These are phyloP conservation scores for Esteya vermicola DNA, from an alignment of 2,329 filamentous ascomycete genomes.

Conservation along the genomic window DNA sequence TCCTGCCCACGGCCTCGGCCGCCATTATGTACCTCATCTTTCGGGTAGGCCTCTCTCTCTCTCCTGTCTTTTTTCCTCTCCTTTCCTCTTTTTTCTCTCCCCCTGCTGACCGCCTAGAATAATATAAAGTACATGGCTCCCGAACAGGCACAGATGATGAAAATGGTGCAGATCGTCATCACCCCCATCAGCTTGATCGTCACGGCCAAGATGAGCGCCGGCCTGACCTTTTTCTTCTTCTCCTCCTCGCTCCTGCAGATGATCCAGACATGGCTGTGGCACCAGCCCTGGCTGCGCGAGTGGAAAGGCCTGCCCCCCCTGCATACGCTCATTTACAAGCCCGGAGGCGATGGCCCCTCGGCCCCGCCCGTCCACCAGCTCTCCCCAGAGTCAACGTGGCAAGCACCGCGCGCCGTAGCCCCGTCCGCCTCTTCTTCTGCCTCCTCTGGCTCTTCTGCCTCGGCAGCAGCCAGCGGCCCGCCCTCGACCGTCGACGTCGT, in stretches of 20 bases:
- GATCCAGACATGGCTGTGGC: constrained; percentile 29
- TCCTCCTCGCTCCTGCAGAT: constrained; percentile 21
- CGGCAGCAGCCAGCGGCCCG: constrained; percentile 7
- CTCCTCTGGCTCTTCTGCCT: no score
- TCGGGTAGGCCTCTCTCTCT: constrained; percentile 28
- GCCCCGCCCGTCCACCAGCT: constrained; percentile 5
- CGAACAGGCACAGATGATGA: constrained; percentile 19
- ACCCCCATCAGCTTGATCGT: constrained; percentile 22
- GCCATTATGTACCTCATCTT: constrained; percentile 42
- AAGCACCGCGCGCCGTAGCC: constrained; percentile 17
- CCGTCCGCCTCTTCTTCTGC: constrained; percentile 1
- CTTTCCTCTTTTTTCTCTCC: neutral
- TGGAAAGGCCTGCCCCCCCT: constrained; percentile 22
- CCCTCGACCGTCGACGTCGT: constrained; percentile 7
- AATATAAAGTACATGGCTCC: constrained; percentile 18
- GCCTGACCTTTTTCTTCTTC: constrained; percentile 50
- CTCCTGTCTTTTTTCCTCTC: neutral
- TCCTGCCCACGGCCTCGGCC: constrained; percentile 53
- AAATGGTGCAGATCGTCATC: constrained; percentile 20
- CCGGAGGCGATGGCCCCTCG: neutral
- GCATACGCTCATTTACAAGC: constrained; percentile 2
- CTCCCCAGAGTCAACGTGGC: constrained; percentile 12
- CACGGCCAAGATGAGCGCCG: constrained; percentile 30
- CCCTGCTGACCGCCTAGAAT: constrained; percentile 9
- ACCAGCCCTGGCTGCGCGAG: constrained; percentile 22